Conservation (phyloP, 371 early-diverging fungal species). For the Cokeromyces recurvatus region DNA sequence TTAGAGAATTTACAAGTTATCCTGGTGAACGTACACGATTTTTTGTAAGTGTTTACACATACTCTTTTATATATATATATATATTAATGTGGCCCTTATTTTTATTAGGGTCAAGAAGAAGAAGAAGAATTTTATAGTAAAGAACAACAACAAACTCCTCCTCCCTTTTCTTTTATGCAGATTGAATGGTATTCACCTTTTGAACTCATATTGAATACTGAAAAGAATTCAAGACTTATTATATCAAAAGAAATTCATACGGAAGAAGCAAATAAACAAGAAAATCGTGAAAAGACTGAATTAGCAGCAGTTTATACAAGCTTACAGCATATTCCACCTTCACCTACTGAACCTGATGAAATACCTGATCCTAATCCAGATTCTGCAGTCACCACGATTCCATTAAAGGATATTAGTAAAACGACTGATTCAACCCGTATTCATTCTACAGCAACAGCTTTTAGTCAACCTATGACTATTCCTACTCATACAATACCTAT, state of each 20-base stretch:
- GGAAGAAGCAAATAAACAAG: conserved; percentile 11
- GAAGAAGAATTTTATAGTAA: no score
- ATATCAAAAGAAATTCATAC: no score
- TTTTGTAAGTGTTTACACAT: no score
- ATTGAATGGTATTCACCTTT: no score
- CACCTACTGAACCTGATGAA: conserved; percentile 31
- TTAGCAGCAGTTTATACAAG: conserved; percentile 24
- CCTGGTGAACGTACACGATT: conserved; percentile 30
- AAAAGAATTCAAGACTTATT: no score
- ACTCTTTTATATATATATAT: no score
- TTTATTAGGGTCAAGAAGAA: no score
- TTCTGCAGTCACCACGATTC: not conserved
- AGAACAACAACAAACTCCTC: no score
- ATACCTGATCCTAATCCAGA: conserved; percentile 3
- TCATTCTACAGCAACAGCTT: not conserved
- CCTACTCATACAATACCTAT: not conserved
- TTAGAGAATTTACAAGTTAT: conserved; percentile 18
- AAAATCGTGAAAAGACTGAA: conserved; percentile 14
- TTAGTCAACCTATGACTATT: not conserved
- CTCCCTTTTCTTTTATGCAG: no score
- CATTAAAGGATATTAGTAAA: not conserved
- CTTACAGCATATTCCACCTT: conserved; percentile 27
- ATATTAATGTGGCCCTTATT: no score
- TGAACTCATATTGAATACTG: no score
- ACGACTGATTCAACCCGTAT: not conserved